Evolutionary conservation across 768 basidiomycete genomes (phyloP).

Genomic region (Auricularia heimuer): DNA sequence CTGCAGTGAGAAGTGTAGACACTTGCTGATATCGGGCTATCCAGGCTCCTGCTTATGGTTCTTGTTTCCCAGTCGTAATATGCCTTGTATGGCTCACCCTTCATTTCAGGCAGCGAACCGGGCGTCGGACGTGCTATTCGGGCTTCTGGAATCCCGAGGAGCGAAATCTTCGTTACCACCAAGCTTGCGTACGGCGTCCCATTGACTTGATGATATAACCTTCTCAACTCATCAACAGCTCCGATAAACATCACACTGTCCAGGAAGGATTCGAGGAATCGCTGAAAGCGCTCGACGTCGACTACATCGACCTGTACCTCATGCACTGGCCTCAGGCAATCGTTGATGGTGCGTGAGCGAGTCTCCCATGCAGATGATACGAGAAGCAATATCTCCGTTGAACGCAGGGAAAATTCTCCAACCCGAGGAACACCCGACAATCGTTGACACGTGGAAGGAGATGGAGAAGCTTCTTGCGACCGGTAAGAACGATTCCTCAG

Average conservation of each 20-base stretch:
- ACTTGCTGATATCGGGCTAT: not conserved
- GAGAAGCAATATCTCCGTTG: not conserved
- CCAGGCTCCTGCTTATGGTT: not conserved
- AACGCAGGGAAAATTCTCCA: slow-evolving; percentile 4
- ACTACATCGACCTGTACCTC: slow-evolving; percentile 16
- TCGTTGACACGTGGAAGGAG: slow-evolving; percentile 13
- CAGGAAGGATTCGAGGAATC: slow-evolving; percentile 11
- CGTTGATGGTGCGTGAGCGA: not conserved
- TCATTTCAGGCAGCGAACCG: slow-evolving; percentile 46
- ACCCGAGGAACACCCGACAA: slow-evolving; percentile 8
- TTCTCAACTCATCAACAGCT: not conserved
- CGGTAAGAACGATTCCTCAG: not conserved
- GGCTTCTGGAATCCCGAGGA: slow-evolving; percentile 32
- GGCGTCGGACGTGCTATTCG: slow-evolving; percentile 51
- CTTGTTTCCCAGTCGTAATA: not conserved
- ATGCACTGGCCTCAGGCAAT: slow-evolving; percentile 17
- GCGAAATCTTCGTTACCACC: slow-evolving; percentile 29
- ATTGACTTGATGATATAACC: not conserved
- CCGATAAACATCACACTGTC: slow-evolving; percentile 19
- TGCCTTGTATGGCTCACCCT: not conserved
- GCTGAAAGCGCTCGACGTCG: slow-evolving; percentile 11
- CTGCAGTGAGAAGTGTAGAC: not conserved
- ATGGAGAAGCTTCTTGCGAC: slow-evolving; percentile 13
- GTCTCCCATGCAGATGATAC: not conserved
- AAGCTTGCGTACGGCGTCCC: slow-evolving; percentile 11